A percentile compares a stretch with the other conserved stretches of the same genome.
Conservation (phyloP, 192 early-diverging fungal species). For the Rhizophagus prolifer region DNA sequence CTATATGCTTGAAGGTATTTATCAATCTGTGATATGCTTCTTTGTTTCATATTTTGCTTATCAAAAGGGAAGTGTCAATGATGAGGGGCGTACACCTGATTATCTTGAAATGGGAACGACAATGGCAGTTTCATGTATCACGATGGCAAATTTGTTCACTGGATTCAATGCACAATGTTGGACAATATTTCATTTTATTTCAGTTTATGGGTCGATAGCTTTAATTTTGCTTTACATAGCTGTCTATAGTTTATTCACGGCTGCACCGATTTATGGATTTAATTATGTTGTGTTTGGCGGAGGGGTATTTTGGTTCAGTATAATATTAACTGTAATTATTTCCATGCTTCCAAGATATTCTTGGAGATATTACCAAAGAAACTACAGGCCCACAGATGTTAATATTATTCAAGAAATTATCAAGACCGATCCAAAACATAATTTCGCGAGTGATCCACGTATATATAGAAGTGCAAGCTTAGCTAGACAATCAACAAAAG, state of each 20-base stretch:
- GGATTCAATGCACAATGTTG: conserved; percentile 75
- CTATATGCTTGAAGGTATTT: conserved; percentile 60
- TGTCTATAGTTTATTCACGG: conserved; percentile 52
- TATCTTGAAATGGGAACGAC: conserved; percentile 67
- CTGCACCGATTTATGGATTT: conserved; percentile 60
- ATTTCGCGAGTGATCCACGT: neutral
- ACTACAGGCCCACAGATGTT: conserved; percentile 54
- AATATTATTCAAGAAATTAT: conserved; percentile 58
- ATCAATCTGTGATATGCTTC: conserved; percentile 63
- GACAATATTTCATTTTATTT: conserved; percentile 67
- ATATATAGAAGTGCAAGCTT: neutral
- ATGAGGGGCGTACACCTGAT: conserved; percentile 23
- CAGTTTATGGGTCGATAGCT: conserved; percentile 59
- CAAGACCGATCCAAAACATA: conserved; percentile 18
- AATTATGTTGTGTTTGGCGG: conserved; percentile 55
- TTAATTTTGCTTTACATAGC: conserved; percentile 54
- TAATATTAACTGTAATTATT: conserved; percentile 62
- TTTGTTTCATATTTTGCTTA: conserved; percentile 38
- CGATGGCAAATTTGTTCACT: conserved; percentile 75
- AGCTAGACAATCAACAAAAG: neutral
- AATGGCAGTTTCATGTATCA: conserved; percentile 71
- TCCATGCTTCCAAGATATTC: conserved; percentile 69
- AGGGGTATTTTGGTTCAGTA: conserved; percentile 69
- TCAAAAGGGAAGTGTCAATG: conserved; percentile 20
- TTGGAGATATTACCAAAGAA: conserved; percentile 59